These are phyloP conservation scores for Alternaria arborescens DNA, from an alignment of 2,329 filamentous ascomycete genomes.

Conservation along the genomic window DNA sequence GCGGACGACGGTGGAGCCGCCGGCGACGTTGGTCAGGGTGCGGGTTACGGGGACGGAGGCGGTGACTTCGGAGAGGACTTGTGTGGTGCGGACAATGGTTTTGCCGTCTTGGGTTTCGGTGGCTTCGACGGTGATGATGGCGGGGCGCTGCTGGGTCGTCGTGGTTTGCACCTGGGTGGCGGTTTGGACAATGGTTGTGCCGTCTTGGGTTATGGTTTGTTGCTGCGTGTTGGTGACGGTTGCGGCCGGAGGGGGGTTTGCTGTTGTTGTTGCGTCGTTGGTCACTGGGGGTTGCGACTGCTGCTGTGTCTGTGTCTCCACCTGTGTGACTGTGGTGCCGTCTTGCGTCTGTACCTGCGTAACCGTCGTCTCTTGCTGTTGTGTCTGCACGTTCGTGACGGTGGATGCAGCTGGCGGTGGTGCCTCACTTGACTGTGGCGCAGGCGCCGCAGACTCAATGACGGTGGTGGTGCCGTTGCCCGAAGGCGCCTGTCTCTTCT, in stretches of 20 bases:
- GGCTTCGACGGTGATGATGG: slow-evolving; percentile 50
- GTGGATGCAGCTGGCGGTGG: slow-evolving; percentile 11
- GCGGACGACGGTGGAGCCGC: slow-evolving; percentile 49
- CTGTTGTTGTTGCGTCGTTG: not conserved
- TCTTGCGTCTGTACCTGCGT: slow-evolving; percentile 1
- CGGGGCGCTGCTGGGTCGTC: slow-evolving; percentile 27
- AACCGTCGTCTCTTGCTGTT: not conserved
- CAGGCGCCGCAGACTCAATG: slow-evolving; percentile 8
- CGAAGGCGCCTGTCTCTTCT: slow-evolving; percentile 50
- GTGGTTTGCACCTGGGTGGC: not conserved
- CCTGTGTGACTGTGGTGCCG: not conserved
- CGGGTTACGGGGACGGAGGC: slow-evolving; percentile 51
- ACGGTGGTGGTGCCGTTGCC: slow-evolving; percentile 34
- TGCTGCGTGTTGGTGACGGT: slow-evolving; percentile 1
- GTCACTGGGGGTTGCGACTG: not conserved
- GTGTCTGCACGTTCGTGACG: slow-evolving; percentile 4
- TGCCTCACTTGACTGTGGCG: slow-evolving; percentile 6
- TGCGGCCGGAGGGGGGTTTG: slow-evolving; percentile 6
- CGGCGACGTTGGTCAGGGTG: slow-evolving; percentile 49
- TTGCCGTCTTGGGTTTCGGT: slow-evolving; percentile 52
- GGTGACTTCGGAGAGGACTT: slow-evolving; percentile 52
- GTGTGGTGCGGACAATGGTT: slow-evolving; percentile 48
- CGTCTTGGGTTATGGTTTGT: not conserved
- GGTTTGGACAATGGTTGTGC: not conserved
- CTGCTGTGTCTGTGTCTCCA: slow-evolving; percentile 1